Conservation (phyloP, 257 asterid species). For the Gardenia jasminoides region DNA sequence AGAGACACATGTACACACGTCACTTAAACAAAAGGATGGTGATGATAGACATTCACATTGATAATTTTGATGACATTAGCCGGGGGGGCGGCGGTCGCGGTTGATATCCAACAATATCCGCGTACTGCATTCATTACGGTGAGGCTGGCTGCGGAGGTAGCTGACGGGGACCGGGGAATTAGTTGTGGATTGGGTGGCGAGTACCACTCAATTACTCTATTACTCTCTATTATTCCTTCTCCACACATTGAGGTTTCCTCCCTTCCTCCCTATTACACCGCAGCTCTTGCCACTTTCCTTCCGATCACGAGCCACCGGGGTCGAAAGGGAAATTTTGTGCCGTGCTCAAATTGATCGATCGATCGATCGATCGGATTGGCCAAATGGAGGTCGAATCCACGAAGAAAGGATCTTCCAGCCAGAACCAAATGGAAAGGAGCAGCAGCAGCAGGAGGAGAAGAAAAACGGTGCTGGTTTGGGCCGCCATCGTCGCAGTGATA, state of each 20-base stretch:
- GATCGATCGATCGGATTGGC: not conserved
- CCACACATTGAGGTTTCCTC: no score
- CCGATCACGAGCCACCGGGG: not conserved
- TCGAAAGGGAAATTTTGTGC: not conserved
- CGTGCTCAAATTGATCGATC: not conserved
- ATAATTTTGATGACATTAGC: no score
- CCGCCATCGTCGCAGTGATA: conserved; percentile 27
- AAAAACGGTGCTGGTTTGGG: conserved; percentile 28
- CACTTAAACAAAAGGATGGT: no score
- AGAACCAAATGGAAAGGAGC: not conserved
- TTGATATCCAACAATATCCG: conserved; percentile 9
- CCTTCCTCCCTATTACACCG: no score
- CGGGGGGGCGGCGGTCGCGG: no score
- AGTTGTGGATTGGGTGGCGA: not conserved
- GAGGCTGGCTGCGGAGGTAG: no score
- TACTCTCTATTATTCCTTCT: no score
- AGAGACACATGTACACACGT: no score
- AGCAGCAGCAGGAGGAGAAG: conserved; percentile 9
- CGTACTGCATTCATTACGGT: not conserved
- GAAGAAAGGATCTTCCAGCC: not conserved
- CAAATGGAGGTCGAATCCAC: conserved; percentile 10
- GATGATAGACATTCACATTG: no score
- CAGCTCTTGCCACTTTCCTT: not conserved
- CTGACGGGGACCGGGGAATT: no score
- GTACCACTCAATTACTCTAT: no score